Evolutionary conservation across 306 rosid genomes (phyloP), one percentile per base, ranked within the genome.

Genomic region (Sphenostylis stenocarpa): DNA sequence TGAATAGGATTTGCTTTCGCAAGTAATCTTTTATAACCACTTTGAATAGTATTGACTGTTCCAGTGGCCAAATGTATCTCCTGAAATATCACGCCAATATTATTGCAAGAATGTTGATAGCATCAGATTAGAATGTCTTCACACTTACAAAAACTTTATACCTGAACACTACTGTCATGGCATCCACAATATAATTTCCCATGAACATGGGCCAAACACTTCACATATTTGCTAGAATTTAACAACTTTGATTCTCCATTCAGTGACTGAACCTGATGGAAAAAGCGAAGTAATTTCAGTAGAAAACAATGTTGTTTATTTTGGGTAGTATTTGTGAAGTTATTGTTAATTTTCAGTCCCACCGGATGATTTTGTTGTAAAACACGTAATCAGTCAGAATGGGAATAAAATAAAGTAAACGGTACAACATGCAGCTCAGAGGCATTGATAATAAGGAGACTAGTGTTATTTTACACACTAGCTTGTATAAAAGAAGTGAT

Each of bases 121-220:
- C 63, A 47, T 80, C 51, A 53, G 4, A 19, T 44, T 73, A 58
- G 72, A 61, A 73, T 16, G 49, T 21, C 11, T 53, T 58, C n/a
- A 51, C 19, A 77, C 63, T 51, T 65, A 28, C 39, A 16, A 71
- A 77, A 47, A 12, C 20, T 62, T 20, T 68, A 67, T 88, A 91
- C 98, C 93, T 94, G 97, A 85, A 95, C 85, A 73, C 92, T 90
- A 56, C 80, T 87, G 56, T 95, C 98, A 13, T 90, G 92, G 84
- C 98, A 92, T 82, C 97, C 97, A 53, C 98, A 95, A 68, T 84
- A 92, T 19, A 95, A 81, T 83, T 79, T 92, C 41, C 91, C 92
- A 1, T 67, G 60, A 36, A 69, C 82, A 67, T 89, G 90, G 83
- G 88, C 84, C 88, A 95, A 85, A 81, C 91, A 89, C 90, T 84